Conservation (phyloP, 179 eudicot species). For the Gypsophila paniculata region DNA sequence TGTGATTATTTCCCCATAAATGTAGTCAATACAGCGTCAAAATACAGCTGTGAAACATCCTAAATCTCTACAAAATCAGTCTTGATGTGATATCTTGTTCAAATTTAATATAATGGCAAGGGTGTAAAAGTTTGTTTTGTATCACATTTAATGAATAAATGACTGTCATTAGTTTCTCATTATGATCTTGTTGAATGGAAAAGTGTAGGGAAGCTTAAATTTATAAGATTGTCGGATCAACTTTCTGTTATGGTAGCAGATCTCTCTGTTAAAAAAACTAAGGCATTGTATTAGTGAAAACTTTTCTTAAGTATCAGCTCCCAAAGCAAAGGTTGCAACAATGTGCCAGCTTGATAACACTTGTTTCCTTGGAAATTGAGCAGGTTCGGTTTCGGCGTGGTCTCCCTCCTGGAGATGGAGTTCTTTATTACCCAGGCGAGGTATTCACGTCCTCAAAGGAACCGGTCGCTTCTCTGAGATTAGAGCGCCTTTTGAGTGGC, state of each 20-base stretch:
- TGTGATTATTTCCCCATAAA: neutral
- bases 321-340: neutral
- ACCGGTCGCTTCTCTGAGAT: constrained; percentile 89
- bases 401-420: constrained; percentile 98
- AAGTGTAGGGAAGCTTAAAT: neutral
- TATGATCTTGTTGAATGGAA: neutral
- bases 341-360: neutral
- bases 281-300: neutral
- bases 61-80: neutral
- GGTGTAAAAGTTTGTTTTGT: neutral
- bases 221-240: neutral
- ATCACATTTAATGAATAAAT: neutral
- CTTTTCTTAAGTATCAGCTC: neutral
- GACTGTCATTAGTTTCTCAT: neutral
- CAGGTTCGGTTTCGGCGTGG: constrained; percentile 95
- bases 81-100: neutral
- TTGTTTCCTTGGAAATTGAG: neutral
- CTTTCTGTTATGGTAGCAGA: neutral
- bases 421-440: constrained; percentile 92
- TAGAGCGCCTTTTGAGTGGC: constrained; percentile 92
- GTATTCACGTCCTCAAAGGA: constrained; percentile 77
- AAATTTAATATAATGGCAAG: neutral
- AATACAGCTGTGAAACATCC: neutral
- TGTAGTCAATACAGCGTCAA: neutral
- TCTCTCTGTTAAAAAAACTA: neutral